phyloP scores from a whole-genome alignment of 805 yeast genomes.

The Wickerhamiella musiphila region DNA sequence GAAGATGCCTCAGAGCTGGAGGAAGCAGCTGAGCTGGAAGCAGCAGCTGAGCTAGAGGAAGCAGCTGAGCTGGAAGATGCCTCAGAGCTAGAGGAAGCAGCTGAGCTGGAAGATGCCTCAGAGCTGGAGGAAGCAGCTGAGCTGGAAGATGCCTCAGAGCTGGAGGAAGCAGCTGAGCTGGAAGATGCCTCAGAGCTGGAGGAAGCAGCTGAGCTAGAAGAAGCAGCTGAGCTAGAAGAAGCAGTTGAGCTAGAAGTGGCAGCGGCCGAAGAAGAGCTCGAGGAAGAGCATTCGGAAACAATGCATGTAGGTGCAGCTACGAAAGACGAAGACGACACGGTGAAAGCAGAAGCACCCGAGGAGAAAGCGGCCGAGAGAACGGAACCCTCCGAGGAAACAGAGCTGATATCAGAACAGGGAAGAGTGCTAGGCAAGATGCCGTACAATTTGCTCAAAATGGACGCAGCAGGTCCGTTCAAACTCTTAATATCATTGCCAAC shows the following conservation, averaged over 20 bases:
- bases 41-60: conserved; percentile 1
- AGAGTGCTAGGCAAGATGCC: conserved; percentile 10
- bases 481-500: conserved; percentile 10
- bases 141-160: not conserved
- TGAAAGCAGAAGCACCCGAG: not conserved
- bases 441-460: conserved; percentile 13
- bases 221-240: not conserved
- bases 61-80: conserved; percentile 5
- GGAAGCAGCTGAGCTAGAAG: not conserved
- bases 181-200: conserved; percentile 6
- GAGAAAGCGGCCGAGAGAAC: conserved; percentile 1
- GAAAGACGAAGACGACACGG: not conserved
- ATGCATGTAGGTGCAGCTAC: not conserved
- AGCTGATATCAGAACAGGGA: conserved; percentile 9
- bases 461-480: conserved; percentile 9
- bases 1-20: not conserved
- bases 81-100: too few species aligned
- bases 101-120: not conserved
- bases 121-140: not conserved
- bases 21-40: not conserved
- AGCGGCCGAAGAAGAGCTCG: conserved; percentile 6
- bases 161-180: conserved; percentile 1
- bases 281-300: conserved; percentile 3
- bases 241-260: conserved; percentile 7
- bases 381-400: conserved; percentile 8